Evolutionary conservation across 2,329 filamentous ascomycete species (phyloP), one percentile per base, ranked within the genome.

Genomic region (Knufia petricola): DNA sequence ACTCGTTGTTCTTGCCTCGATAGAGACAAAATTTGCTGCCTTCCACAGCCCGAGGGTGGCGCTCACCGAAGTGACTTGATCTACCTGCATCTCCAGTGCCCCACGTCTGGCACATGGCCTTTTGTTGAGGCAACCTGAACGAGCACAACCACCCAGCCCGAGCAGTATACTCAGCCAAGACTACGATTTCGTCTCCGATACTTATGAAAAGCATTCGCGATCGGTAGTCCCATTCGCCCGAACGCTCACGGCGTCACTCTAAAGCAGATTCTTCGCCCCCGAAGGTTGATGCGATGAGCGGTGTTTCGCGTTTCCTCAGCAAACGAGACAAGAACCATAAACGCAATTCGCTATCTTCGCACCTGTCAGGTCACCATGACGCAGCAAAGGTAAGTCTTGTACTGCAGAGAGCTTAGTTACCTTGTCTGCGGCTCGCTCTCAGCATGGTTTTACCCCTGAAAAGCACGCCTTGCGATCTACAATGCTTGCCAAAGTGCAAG

Each of bases 201-300:
- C 21, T 12, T n/a, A 42, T 42, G 39, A 24, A 42, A 21, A 42
- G 21, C 21, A 42, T 42, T 26, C 23, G 39, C 21, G 39, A 42
- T 13, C 21, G 34, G 21, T 39, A 47, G 23, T 38, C 19, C 6
- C 36, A 17, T 15, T 47, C 24, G 44, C 17, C 19, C 13, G 44
- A 47, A 38, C 36, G 44, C 9, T 39, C 44, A 21, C 3, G 19
- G 10, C 15, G 4, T 8, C 12, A 15, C 7, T 28, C 28, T 4
- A 47, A 38, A 28, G 8, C 32, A 87, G 89, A 53, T 75, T 73
- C 49, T 68, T 71, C 36, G 73, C 72, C 51, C 65, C 69, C 49
- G 75, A 81, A 40, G 82, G 79, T 36, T 69, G 76, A 49, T 67
- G 69, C 32, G 85, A 82, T 47, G 44, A 47, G 44, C 20, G 42